These are phyloP conservation scores for Kurtzmaniella quercitrusa DNA, from an alignment of 1,139 yeast genomes.

Conservation along the genomic window DNA sequence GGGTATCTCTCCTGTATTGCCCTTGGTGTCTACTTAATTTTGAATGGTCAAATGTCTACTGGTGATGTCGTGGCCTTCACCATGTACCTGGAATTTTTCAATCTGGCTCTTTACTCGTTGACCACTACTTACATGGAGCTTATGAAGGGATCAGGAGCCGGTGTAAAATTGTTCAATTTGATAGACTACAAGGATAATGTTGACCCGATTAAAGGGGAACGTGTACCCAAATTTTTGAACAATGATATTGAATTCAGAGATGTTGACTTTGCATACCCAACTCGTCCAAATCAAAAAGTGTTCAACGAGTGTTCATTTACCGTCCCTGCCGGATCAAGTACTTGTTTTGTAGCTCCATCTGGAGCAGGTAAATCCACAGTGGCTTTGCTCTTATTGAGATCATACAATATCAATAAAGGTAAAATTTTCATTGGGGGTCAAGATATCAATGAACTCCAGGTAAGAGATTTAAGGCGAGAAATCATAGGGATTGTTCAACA, in stretches of 20 bases:
- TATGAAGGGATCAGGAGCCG: conserved; percentile 57
- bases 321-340: conserved; percentile 68
- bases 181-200: conserved; percentile 44
- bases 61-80: conserved; percentile 48
- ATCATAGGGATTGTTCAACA: conserved; percentile 82
- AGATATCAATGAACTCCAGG: conserved; percentile 60
- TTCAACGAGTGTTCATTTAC: conserved; percentile 61
- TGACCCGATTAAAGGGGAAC: conserved; percentile 39
- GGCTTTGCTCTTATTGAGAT: conserved; percentile 66
- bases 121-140: conserved; percentile 51
- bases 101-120: conserved; percentile 46
- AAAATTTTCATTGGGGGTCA: conserved; percentile 62
- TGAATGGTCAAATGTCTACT: conserved; percentile 41
- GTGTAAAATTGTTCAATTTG: conserved; percentile 43
- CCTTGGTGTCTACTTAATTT: conserved; percentile 41
- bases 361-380: conserved; percentile 92
- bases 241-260: conserved; percentile 65
- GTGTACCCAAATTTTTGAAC: conserved; percentile 34
- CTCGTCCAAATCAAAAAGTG: conserved; percentile 72
- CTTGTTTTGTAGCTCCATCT: conserved; percentile 88
- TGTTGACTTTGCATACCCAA: conserved; percentile 79
- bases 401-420: conserved; percentile 59
- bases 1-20: conserved; percentile 46
- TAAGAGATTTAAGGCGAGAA: conserved; percentile 66
- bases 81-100: conserved; percentile 48